Evolutionary conservation across 768 basidiomycete genomes (phyloP).

Genomic region (Kwoniella sp.): DNA sequence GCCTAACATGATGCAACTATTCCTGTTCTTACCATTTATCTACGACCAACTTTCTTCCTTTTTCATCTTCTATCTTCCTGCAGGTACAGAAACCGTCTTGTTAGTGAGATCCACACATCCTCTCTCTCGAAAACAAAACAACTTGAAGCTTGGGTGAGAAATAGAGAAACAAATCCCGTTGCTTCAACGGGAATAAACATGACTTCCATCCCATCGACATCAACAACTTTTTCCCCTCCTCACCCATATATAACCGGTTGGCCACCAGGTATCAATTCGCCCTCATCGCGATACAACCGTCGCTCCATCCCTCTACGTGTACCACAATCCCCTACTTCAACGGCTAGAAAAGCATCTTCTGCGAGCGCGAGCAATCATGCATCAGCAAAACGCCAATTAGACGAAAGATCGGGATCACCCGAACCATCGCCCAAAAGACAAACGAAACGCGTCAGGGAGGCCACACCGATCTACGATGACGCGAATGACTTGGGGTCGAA

Average conservation of each 20-base stretch:
- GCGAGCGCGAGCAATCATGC: background rate
- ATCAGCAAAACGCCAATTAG: background rate
- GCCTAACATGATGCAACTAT: no score
- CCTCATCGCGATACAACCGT: background rate
- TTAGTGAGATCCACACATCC: background rate
- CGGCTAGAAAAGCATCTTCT: background rate
- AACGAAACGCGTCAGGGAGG: conserved; percentile 13
- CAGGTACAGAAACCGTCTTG: background rate
- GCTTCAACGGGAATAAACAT: background rate
- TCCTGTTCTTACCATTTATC: no score
- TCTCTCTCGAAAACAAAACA: background rate
- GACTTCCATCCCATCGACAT: background rate
- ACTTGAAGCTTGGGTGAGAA: background rate
- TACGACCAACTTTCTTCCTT: background rate
- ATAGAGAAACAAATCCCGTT: background rate
- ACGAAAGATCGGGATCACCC: background rate
- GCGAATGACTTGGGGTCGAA: background rate
- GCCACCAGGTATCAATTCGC: conserved; percentile 1
- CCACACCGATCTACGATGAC: conserved; percentile 18
- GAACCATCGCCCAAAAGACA: background rate
- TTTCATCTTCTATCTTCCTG: background rate
- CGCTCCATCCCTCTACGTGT: background rate
- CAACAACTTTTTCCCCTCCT: background rate
- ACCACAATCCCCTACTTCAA: background rate
- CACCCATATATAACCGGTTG: background rate